Base-by-base conservation (phyloP, 768 basidiomycete genomes). In the Calocera viscosa region DNA sequence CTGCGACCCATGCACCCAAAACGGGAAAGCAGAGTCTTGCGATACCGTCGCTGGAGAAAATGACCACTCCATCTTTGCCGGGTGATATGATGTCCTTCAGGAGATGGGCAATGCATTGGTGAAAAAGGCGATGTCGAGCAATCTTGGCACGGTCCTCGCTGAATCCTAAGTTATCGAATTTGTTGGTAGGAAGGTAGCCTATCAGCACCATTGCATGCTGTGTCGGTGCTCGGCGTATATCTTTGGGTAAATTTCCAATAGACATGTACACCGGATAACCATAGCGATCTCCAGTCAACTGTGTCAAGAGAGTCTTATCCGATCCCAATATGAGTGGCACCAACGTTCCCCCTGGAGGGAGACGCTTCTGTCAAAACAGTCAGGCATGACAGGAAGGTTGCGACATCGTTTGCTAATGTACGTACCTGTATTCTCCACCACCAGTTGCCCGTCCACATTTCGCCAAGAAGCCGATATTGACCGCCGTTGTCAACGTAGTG, bases 61-160 rank as follows among this genome's bases (percentile, higher is more conserved):
- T n/a, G 16, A 40, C 22, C 7, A 69, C 35, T 32, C 68, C 67
- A 22, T 32, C 2, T 12, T 19, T 17, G 3, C 68, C 68, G 11
- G 64, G 24, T 34, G 12, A 24, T 26, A 65, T 65, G n/a, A 64
- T 63, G 2, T 67, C 24, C 16, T 72, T 49, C 0, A 81, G 69
- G 2, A 83, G 71, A 1, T 19, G 12, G 0, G 49, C n/a, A 76
- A 77, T 79, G 41, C 76, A 76, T 5, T 73, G 38, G 65, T 82
- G 80, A 66, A 81, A 81, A 0, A 80, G 69, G 0, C 72, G 40
- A 66, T 74, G 69, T 26, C 53, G 53, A 26, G 67, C 39, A 17
- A 14, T 67, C 64, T 64, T 71, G 17, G 69, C 83, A 83, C 34
- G 80, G 80, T 70, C 82, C 82, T 1, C 81, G 81, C 41, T 82